Evolutionary conservation across 371 early-diverging fungal genomes (phyloP), one percentile per base, ranked within the genome.

Genomic region (Mortierella sp.): DNA sequence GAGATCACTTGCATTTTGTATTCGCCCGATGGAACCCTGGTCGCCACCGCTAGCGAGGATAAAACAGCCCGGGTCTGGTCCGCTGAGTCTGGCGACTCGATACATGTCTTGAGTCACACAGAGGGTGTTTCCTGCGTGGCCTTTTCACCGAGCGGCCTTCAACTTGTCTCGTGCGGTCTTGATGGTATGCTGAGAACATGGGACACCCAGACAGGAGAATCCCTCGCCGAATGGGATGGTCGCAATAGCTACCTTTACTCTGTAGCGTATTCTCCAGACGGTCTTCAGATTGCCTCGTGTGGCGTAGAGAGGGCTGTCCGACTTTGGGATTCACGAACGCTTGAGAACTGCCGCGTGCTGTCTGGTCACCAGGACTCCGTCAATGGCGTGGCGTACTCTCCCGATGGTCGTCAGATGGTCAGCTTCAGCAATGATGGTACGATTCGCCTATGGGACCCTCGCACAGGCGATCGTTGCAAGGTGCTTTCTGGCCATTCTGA

Each of bases 211-310:
- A 44, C 4, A 44, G 44, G 44, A 11, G 8, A 1, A 24, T 19
- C 44, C 8, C 19, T 5, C 29, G 8, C 10, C 34, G 8, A 7
- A 5, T 39, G 24, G 34, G 13, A 8, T 11, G 24, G 40, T 22
- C 34, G 47, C 29, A 52, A 44, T 26, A n/a, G 2, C 10, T 37
- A 40, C 8, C 13, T 69, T 24, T 16, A 10, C 2, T 40, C 8
- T 41, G 69, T 69, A 4, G 43, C 19, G 58, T 55, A 26, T 55
- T 53, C 69, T 2, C 69, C 69, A 11, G 9, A 34, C 39, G 58
- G 69, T 26, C 26, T n/a, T 4, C 69, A 69, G n/a, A 34, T 68
- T 29, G 63, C 63, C 4, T 63, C 63, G 34, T 24, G 63, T 26
- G 34, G 63, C 34, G 63, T 10, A 7, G 63, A 63, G 31, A 63